Percentiles rank a stretch among this genome's conserved stretches.
Conservation (phyloP, 352 stramenopile genomes). For the Phytophthora lateralis region DNA sequence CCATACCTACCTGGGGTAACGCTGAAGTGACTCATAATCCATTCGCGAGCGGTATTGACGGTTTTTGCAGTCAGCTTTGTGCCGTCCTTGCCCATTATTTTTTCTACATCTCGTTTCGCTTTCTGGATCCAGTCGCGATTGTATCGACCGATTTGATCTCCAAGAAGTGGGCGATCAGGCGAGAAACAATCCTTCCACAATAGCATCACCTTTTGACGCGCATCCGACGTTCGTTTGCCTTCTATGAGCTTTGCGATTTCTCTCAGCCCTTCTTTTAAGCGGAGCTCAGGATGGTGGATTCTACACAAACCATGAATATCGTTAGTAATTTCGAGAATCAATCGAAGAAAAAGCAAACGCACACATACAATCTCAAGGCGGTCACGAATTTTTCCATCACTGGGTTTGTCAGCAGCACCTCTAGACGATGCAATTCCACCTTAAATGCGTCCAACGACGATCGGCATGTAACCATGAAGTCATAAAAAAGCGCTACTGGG, state of each 20-base stretch:
- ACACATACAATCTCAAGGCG: slow-evolving; percentile 69
- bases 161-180: slow-evolving; percentile 50
- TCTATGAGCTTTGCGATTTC: slow-evolving; percentile 71
- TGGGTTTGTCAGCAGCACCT: slow-evolving; percentile 59
- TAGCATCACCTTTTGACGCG: slow-evolving; percentile 39
- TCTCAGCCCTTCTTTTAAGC: slow-evolving; percentile 78
- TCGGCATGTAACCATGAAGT: slow-evolving; percentile 75
- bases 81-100: slow-evolving; percentile 73
- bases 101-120: slow-evolving; percentile 65
- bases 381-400: slow-evolving; percentile 87
- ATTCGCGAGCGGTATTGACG: slow-evolving; percentile 62
- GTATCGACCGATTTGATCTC: slow-evolving; percentile 71
- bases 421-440: slow-evolving; percentile 54
- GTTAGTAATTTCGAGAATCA: slow-evolving; percentile 12
- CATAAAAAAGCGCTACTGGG: slow-evolving; percentile 77
- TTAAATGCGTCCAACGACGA: slow-evolving; percentile 43
- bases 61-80: slow-evolving; percentile 57
- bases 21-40: slow-evolving; percentile 73
- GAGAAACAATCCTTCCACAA: slow-evolving; percentile 76
- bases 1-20: slow-evolving; percentile 72
- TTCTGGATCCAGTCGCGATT: slow-evolving; percentile 74
- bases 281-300: slow-evolving; percentile 80
- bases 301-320: slow-evolving; percentile 33
- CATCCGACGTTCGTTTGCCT: slow-evolving; percentile 41
- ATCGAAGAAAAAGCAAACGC: neutral